phyloP scores from a whole-genome alignment of 2,329 filamentous ascomycete species.

The Verruconis gallopava region DNA sequence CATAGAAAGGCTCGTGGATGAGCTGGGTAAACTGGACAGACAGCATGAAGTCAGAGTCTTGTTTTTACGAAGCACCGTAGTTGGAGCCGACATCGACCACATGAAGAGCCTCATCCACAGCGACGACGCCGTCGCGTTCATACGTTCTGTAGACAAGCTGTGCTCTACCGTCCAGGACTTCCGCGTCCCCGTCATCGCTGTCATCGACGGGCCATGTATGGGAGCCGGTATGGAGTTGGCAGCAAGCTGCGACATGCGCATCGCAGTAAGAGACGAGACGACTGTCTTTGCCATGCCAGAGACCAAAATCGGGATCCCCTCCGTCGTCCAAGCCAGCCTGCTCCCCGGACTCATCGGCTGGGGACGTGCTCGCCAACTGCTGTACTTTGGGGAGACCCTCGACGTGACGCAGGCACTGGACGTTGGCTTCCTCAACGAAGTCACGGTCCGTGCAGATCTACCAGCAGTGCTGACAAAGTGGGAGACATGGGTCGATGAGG shows the following conservation, averaged over 20 bases:
- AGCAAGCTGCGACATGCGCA: conserved; percentile 25
- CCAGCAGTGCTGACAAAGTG: neutral
- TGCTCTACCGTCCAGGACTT: conserved; percentile 23
- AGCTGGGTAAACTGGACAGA: neutral
- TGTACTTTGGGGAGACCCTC: conserved; percentile 26
- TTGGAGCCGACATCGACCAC: conserved; percentile 19
- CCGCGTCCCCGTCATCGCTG: conserved; percentile 26
- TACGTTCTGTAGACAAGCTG: conserved; percentile 20
- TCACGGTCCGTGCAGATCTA: neutral
- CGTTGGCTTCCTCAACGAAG: conserved; percentile 19
- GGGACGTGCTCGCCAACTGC: conserved; percentile 23
- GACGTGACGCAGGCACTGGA: conserved; percentile 19
- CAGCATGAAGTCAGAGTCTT: neutral
- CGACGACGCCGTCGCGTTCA: conserved; percentile 23
- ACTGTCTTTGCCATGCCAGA: conserved; percentile 28
- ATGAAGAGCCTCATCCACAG: conserved; percentile 15
- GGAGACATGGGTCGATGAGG: neutral
- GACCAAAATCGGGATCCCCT: conserved; percentile 26
- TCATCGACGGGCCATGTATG: conserved; percentile 25
- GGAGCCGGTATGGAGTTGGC: conserved; percentile 26
- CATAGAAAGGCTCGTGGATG: neutral
- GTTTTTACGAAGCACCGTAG: conserved; percentile 12
- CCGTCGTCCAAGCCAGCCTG: conserved; percentile 27
- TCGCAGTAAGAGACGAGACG: conserved; percentile 19
- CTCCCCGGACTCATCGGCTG: conserved; percentile 26